These are phyloP conservation scores for Parachaetomium inaequale DNA, from an alignment of 495 filamentous ascomycete species.

Conservation along the genomic window DNA sequence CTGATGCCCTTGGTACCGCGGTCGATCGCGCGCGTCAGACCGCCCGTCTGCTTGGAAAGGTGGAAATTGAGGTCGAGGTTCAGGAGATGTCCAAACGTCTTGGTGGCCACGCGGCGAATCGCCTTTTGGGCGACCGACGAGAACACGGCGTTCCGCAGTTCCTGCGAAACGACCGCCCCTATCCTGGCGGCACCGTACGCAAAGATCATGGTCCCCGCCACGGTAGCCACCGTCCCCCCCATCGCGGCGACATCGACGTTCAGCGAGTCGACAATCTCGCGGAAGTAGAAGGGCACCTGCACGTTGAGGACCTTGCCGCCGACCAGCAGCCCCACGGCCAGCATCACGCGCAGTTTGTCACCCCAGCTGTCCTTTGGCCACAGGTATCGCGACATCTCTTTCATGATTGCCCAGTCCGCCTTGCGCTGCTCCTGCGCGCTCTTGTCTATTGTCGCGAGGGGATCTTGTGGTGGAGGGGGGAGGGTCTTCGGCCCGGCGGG, in stretches of 20 bases:
- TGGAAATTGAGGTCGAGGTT: constrained; percentile 91
- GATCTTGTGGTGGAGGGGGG: constrained; percentile 20
- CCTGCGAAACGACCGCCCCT: constrained; percentile 80
- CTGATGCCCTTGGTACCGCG: constrained; percentile 97
- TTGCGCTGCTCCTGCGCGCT: constrained; percentile 82
- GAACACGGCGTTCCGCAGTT: constrained; percentile 92
- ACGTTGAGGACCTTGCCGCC: constrained; percentile 96
- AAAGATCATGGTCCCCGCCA: constrained; percentile 87
- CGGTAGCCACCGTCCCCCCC: constrained; percentile 81
- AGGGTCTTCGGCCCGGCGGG: constrained; percentile 7
- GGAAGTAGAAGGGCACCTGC: constrained; percentile 98
- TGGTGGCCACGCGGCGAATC: constrained; percentile 82
- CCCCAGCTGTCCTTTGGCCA: constrained; percentile 90
- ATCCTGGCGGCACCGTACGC: constrained; percentile 88
- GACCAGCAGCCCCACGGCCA: constrained; percentile 75
- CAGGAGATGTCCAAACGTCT: constrained; percentile 88
- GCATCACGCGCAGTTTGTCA: constrained; percentile 77
- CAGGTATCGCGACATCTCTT: constrained; percentile 93
- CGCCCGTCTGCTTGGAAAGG: constrained; percentile 88
- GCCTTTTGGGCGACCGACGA: constrained; percentile 96
- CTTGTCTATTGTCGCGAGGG: constrained; percentile 44
- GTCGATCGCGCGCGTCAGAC: constrained; percentile 90
- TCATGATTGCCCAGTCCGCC: constrained; percentile 98
- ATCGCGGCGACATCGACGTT: constrained; percentile 84
- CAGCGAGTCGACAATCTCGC: constrained; percentile 94